These are phyloP conservation scores for Wickerhamiella infanticola DNA, from an alignment of 1,139 yeast genomes.

Conservation along the genomic window DNA sequence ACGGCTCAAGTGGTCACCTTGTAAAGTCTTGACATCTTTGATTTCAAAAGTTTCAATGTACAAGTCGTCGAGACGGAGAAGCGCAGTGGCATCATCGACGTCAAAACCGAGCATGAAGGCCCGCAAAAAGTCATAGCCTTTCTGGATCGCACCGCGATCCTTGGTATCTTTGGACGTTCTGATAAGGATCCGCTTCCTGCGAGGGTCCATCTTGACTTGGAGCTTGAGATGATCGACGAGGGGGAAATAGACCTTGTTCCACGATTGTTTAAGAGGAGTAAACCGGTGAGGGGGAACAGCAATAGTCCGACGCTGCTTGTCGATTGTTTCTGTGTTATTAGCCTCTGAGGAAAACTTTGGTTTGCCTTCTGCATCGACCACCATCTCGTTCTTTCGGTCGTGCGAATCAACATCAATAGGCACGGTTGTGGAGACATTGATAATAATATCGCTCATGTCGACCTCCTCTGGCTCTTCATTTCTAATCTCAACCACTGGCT, in stretches of 20 bases:
- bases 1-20: constrained; percentile 92
- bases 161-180: constrained; percentile 70
- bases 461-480: constrained; percentile 9
- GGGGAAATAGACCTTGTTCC: constrained; percentile 94
- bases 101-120: constrained; percentile 95
- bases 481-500: constrained; percentile 1
- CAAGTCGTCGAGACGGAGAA: constrained; percentile 82
- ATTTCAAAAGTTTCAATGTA: constrained; percentile 94
- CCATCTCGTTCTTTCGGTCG: constrained; percentile 20
- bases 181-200: constrained; percentile 62
- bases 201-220: constrained; percentile 90
- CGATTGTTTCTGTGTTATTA: constrained; percentile 50
- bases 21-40: constrained; percentile 88
- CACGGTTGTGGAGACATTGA: constrained; percentile 36
- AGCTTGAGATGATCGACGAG: constrained; percentile 84
- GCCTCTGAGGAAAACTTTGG: constrained; percentile 75
- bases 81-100: constrained; percentile 90
- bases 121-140: constrained; percentile 90
- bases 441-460: constrained; percentile 44
- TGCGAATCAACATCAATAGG: constrained; percentile 24
- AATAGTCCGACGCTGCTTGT: constrained; percentile 73
- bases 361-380: constrained; percentile 74
- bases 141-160: constrained; percentile 89
- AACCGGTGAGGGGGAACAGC: constrained; percentile 94
- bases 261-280: constrained; percentile 74